Conservation (phyloP, 257 asterid genomes). For the Nicotiana tomentosiformis region DNA sequence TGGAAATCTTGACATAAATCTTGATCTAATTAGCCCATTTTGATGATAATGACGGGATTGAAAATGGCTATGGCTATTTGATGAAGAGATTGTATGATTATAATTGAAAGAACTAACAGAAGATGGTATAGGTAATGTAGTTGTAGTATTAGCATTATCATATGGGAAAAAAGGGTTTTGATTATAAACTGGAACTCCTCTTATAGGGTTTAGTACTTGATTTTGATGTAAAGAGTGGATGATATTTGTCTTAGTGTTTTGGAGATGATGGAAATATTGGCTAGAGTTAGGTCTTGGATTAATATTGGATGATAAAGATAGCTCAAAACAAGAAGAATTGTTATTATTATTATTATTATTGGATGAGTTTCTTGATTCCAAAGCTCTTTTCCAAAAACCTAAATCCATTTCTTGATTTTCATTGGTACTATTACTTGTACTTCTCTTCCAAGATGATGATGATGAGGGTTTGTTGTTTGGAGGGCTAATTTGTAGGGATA, state of each 20-base stretch:
- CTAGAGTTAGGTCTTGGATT: conserved; percentile 13
- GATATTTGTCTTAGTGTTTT: conserved; percentile 27
- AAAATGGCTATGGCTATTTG: conserved; percentile 19
- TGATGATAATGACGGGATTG: neutral
- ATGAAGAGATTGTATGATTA: neutral
- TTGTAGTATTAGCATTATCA: neutral
- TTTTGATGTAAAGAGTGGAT: conserved; percentile 19
- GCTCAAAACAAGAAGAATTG: conserved; percentile 25
- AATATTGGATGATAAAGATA: conserved; percentile 21
- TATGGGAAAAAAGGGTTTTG: conserved; percentile 43
- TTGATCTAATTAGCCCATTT: conserved; percentile 26
- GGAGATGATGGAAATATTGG: conserved; percentile 22
- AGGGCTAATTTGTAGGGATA: conserved; percentile 74
- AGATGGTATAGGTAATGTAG: conserved; percentile 6
- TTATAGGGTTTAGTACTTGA: conserved; percentile 20
- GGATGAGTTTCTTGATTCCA: conserved; percentile 40
- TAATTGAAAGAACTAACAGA: neutral
- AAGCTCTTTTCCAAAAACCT: conserved; percentile 55
- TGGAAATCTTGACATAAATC: conserved; percentile 39
- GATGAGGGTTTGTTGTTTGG: conserved; percentile 29
- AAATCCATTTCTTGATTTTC: conserved; percentile 43
- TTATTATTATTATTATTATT: neutral
- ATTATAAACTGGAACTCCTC: conserved; percentile 67
- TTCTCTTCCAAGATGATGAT: conserved; percentile 20
- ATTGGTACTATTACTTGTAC: conserved; percentile 37